These are phyloP conservation scores for Rhizophora apiculata DNA, from an alignment of 345 rosid species.

Conservation along the genomic window DNA sequence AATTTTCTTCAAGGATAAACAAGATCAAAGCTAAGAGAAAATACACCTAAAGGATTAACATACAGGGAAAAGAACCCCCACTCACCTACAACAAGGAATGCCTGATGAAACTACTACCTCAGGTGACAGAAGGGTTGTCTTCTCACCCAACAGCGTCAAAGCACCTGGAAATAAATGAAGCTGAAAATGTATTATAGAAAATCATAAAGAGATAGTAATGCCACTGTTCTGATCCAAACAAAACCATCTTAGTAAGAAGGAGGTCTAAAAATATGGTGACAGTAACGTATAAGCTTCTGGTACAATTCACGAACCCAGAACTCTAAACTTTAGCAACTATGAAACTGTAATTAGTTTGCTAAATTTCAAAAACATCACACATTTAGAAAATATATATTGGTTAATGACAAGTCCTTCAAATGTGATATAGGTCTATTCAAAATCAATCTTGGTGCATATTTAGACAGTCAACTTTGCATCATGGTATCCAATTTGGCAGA, in stretches of 20 bases:
- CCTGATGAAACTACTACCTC: slow-evolving; percentile 72
- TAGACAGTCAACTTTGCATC: no score
- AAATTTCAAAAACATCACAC: not conserved
- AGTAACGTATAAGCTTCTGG: no score
- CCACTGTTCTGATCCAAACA: slow-evolving; percentile 5
- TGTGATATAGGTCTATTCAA: not conserved
- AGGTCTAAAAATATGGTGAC: not conserved
- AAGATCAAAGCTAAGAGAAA: slow-evolving; percentile 5
- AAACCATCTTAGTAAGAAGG: not conserved
- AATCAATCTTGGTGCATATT: not conserved
- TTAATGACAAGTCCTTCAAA: not conserved
- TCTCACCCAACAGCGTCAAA: slow-evolving; percentile 85
- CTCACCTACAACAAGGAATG: slow-evolving; percentile 96
- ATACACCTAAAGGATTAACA: slow-evolving; percentile 6
- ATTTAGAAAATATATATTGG: no score
- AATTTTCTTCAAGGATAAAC: not conserved
- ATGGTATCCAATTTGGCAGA: no score
- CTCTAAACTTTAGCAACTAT: not conserved
- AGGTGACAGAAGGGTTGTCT: slow-evolving; percentile 96
- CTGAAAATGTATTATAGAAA: slow-evolving; percentile 13
- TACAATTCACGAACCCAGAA: not conserved
- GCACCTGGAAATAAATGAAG: slow-evolving; percentile 61
- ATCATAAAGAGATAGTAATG: slow-evolving; percentile 5
- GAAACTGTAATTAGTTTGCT: not conserved
- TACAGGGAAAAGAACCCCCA: slow-evolving; percentile 12